Conservation (phyloP, 2,329 filamentous ascomycete genomes). For the Ascocoryne sarcoides region DNA sequence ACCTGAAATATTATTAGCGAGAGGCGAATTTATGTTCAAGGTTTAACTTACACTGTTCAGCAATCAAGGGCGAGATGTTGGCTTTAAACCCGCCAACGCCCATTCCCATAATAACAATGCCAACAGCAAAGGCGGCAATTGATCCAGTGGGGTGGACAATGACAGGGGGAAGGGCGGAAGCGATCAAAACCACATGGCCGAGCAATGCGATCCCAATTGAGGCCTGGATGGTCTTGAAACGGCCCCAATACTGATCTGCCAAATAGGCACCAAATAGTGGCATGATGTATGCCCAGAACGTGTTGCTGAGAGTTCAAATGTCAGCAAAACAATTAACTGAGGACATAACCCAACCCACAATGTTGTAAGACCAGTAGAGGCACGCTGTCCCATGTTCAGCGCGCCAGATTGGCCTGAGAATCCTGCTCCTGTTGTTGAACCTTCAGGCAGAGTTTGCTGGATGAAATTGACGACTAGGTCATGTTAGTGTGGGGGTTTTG, state of each 20-base stretch:
- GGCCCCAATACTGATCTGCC: slow-evolving; percentile 48
- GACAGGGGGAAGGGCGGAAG: slow-evolving; percentile 43
- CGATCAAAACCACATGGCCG: slow-evolving; percentile 45
- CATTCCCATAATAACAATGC: slow-evolving; percentile 39
- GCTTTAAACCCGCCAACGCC: slow-evolving; percentile 54
- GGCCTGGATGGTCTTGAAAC: slow-evolving; percentile 52
- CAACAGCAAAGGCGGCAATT: slow-evolving; percentile 42
- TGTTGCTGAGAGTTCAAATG: background rate
- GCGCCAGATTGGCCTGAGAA: slow-evolving; percentile 36
- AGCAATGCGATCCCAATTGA: slow-evolving; percentile 38
- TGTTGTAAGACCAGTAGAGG: slow-evolving; percentile 44
- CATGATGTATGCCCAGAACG: background rate
- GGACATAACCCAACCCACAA: slow-evolving; percentile 44
- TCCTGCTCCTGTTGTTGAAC: no score
- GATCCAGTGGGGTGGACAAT: slow-evolving; percentile 33
- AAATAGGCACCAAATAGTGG: slow-evolving; percentile 33
- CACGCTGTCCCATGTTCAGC: slow-evolving; percentile 45
- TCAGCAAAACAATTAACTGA: slow-evolving; percentile 38
- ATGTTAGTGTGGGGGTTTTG: slow-evolving; percentile 56
- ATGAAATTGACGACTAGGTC: slow-evolving; percentile 56
- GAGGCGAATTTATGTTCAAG: no score
- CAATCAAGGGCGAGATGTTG: slow-evolving; percentile 55
- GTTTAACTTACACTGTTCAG: slow-evolving; percentile 50
- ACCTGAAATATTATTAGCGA: no score
- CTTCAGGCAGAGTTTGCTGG: slow-evolving; percentile 33